A percentile compares a stretch with the other conserved stretches of the same genome.
phyloP scores from a whole-genome alignment of 768 basidiomycete species.

The Psilocybe tampanensis region DNA sequence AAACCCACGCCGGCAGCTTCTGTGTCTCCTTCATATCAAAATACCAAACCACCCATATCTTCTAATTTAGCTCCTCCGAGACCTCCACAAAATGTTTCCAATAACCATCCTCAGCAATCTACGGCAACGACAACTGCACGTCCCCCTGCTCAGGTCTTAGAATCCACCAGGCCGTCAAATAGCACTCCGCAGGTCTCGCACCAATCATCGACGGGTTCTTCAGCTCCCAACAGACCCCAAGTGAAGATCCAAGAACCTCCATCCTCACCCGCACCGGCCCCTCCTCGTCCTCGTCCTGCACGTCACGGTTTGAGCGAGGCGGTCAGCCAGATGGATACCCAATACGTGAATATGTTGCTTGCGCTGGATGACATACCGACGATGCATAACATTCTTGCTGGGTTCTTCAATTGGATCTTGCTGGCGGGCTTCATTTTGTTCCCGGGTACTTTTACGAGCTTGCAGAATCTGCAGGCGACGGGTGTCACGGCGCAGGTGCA shows the following conservation, averaged over 20 bases:
- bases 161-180: constrained; percentile 4
- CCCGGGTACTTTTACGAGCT: constrained; percentile 61
- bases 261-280: constrained; percentile 4
- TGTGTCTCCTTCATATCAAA: neutral
- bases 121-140: constrained; percentile 1
- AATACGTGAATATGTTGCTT: constrained; percentile 64
- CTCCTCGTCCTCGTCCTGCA: constrained; percentile 9
- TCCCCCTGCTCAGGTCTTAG: constrained; percentile 4
- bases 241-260: constrained; percentile 1
- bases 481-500: constrained; percentile 26
- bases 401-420: constrained; percentile 65
- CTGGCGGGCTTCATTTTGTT: constrained; percentile 65
- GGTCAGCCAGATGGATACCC: constrained; percentile 42
- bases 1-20: neutral
- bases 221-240: neutral
- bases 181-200: constrained; percentile 7
- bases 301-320: constrained; percentile 14
- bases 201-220: constrained; percentile 4
- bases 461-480: constrained; percentile 33
- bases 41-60: neutral
- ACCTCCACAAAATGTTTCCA: neutral
- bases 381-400: constrained; percentile 49
- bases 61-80: constrained; percentile 3
- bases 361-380: constrained; percentile 58
- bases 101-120: neutral